Evolutionary conservation across 208 protist species (phyloP).

Genomic region (Leptomonas seymouri): DNA sequence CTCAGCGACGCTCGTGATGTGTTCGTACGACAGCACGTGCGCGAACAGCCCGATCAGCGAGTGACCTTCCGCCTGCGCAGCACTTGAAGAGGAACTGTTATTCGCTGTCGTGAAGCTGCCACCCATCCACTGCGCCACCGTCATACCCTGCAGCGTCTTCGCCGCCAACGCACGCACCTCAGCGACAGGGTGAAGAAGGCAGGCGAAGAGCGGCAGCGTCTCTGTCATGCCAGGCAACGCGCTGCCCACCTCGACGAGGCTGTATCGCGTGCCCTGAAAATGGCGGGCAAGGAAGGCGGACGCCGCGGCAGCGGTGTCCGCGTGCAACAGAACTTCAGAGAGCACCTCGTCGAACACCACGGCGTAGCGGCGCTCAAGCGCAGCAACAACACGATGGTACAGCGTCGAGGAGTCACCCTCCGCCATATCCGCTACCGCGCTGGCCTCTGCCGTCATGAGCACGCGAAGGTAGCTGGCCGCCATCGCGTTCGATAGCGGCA

Average conservation of each 20-base stretch:
- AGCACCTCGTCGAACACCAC: slow-evolving; percentile 72
- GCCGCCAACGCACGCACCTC: slow-evolving; percentile 68
- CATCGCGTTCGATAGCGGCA: slow-evolving; percentile 61
- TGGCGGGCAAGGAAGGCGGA: slow-evolving; percentile 68
- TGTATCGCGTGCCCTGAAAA: slow-evolving; percentile 76
- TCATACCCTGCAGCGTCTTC: slow-evolving; percentile 50
- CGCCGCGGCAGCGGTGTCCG: slow-evolving; percentile 33
- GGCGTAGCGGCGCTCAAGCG: slow-evolving; percentile 72
- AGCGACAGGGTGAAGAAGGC: slow-evolving; percentile 71
- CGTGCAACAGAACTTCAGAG: slow-evolving; percentile 52
- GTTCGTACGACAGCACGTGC: slow-evolving; percentile 45
- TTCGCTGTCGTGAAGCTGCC: slow-evolving; percentile 1
- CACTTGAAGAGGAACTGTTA: slow-evolving; percentile 5
- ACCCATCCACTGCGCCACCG: slow-evolving; percentile 43
- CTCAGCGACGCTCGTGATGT: slow-evolving; percentile 26
- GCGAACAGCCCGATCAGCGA: slow-evolving; percentile 60
- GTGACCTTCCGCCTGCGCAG: slow-evolving; percentile 16
- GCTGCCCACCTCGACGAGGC: slow-evolving; percentile 57
- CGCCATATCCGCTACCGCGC: slow-evolving; percentile 3
- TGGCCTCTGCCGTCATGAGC: slow-evolving; percentile 39
- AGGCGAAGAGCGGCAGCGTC: slow-evolving; percentile 80
- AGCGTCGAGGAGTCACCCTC: slow-evolving; percentile 17
- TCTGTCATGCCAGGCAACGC: slow-evolving; percentile 28
- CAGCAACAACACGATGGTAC: slow-evolving; percentile 42
- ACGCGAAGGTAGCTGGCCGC: slow-evolving; percentile 48